A percentile compares a stretch with the other conserved stretches of the same genome.
Evolutionary conservation across 441 rosid species (phyloP).

Genomic region (Pelargonium australe): DNA sequence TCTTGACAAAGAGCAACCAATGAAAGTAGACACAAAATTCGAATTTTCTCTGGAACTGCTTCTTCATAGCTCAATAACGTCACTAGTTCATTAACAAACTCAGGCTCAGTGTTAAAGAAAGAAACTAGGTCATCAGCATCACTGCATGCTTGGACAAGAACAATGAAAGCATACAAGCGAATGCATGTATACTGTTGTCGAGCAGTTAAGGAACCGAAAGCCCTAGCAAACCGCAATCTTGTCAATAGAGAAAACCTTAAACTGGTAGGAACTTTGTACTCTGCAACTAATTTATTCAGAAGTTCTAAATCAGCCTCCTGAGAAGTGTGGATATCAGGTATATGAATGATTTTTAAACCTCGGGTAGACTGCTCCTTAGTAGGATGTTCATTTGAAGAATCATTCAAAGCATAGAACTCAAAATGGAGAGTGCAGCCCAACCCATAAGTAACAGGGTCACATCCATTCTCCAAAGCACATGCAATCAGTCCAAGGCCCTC

Average conservation of each 20-base stretch:
- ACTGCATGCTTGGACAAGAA: conserved; percentile 84
- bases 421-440: conserved; percentile 93
- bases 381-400: conserved; percentile 29
- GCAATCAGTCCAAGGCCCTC: conserved; percentile 93
- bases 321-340: conserved; percentile 41
- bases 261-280: conserved; percentile 68
- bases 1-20: conserved; percentile 92
- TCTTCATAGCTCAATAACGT: conserved; percentile 75
- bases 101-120: conserved; percentile 88
- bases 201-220: conserved; percentile 63
- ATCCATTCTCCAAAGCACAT: conserved; percentile 57
- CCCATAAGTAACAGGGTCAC: conserved; percentile 66
- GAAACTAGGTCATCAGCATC: conserved; percentile 71
- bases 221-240: conserved; percentile 88
- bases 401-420: conserved; percentile 72
- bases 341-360: conserved; percentile 77
- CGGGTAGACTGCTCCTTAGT: conserved; percentile 38
- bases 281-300: conserved; percentile 59
- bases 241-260: conserved; percentile 81
- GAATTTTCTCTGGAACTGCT: conserved; percentile 81
- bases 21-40: conserved; percentile 64
- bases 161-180: conserved; percentile 85
- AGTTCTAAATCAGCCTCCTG: conserved; percentile 79
- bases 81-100: conserved; percentile 83
- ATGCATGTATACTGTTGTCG: conserved; percentile 87